These are phyloP conservation scores for Petunia axillaris DNA, from an alignment of 257 asterid species.

Conservation along the genomic window DNA sequence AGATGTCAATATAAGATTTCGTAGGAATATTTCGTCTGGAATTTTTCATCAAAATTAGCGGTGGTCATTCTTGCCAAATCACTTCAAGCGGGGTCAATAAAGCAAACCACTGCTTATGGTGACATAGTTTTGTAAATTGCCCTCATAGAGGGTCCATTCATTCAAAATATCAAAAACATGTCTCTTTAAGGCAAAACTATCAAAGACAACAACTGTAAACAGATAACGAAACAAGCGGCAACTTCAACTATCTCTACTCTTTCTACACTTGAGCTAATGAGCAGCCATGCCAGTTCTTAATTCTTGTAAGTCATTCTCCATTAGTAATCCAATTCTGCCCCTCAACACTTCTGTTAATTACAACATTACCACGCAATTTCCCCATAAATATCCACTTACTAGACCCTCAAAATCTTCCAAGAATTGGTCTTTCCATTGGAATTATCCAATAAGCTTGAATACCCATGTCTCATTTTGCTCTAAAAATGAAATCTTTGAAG, in stretches of 20 bases:
- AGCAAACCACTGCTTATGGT: too few relatives aligned
- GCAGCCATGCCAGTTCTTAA: conserved; percentile 64
- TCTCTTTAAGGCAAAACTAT: conserved; percentile 9
- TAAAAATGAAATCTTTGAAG: conserved; percentile 62
- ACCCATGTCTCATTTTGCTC: conserved; percentile 55
- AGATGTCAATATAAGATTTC: too few relatives aligned
- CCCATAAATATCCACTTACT: conserved; percentile 28
- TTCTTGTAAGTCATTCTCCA: conserved; percentile 42
- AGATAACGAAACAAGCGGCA: conserved; percentile 34
- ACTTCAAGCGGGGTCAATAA: too few relatives aligned
- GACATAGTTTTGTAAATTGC: too few relatives aligned
- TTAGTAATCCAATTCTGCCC: conserved; percentile 39
- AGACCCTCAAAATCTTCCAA: conserved; percentile 43
- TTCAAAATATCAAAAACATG: neutral
- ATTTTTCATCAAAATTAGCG: too few relatives aligned
- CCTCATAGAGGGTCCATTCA: neutral
- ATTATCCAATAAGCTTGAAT: conserved; percentile 38
- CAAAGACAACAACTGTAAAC: conserved; percentile 19
- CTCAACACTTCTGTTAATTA: conserved; percentile 30
- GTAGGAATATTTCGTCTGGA: too few relatives aligned
- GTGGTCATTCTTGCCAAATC: too few relatives aligned
- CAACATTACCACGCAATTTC: conserved; percentile 26
- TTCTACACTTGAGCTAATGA: conserved; percentile 37
- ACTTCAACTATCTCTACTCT: neutral
- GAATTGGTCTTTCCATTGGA: conserved; percentile 34